Evolutionary conservation across 2,329 filamentous ascomycete species (phyloP), one percentile per base, ranked within the genome.

Genomic region (Nigrograna mackinnonii): DNA sequence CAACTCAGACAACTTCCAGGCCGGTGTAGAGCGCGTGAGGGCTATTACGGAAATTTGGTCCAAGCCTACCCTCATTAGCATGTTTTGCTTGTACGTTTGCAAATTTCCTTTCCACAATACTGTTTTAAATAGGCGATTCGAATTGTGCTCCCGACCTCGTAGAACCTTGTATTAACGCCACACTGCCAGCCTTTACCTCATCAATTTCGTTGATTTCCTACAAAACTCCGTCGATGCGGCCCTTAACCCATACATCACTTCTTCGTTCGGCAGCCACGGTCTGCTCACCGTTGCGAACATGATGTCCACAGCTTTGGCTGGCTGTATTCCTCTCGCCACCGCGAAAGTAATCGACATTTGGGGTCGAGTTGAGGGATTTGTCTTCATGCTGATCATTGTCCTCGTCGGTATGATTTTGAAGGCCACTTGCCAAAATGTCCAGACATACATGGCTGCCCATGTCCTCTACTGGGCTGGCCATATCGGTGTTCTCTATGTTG

Each of bases 391-490:
- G 5, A 35, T 43, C 37, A 54, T 54, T 30, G 45, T 49, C 35
- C 56, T 57, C 7, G 44, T 62, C 4, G 52, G 54, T 3, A 33
- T 88, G 66, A 84, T 86, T 37, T 74, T 89, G 66, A 86, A 86
- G 75, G 86, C 86, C 4, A 74, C 74, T 0, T 85, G 77, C 59
- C 72, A 75, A 3, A 78, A 77, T 39, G 75, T 86, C 7, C 66
- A 51, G 24, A 55, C 52, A 1, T 58, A 49, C 35, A 55, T 52
- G 30, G 55, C 54, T 18, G 55, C 55, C 2, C 52, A 58, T 28
- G 55, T 57, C 32, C 18, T 84, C 28, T 84, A 84, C 61, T 82
- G 50, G 5, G 72, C 85, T 31, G 83, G 83, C 33, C 85, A 83
- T 55, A 85, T 82, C 16, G 75, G 76, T 53, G 73, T 84, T 35